Base-by-base conservation (phyloP, 2,329 filamentous ascomycete species). In the Westerdykella aurantiaca region DNA sequence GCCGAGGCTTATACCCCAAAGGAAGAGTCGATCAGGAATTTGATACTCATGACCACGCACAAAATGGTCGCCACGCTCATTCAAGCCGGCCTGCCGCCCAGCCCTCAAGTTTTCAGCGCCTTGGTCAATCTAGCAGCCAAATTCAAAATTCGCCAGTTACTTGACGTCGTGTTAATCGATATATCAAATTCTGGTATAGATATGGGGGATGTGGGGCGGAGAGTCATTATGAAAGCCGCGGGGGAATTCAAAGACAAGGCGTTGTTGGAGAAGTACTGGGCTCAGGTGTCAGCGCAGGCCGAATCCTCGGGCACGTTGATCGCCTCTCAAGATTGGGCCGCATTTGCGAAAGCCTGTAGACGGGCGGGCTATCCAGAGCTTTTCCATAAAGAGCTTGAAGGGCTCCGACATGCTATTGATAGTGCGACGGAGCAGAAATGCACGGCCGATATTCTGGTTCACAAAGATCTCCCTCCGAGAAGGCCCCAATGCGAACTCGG, bases 261-360 rank as follows among this genome's bases (percentile, higher is more conserved):
- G 0, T 25, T 62, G 12, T 48, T 69, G 22, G 52, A 64, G 39
- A 41, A 57, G n/a, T 46, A 52, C n/a, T 68, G 66, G 66, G 44
- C 47, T 2, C 41, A 39, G 4, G 48, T 66, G 23, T 57, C 58
- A 16, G 47, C 47, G 6, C 33, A 39, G 13, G 56, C 60, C 11
- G 55, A 61, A 38, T 38, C 35, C 2, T 47, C 61, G 16, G 56
- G 58, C 37, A 37, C 38, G 13, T 48, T 50, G 23, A 51, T 66
- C 18, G 37, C 45, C 3, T 46, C 53, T 25, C 46, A 47, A 33
- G 64, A 68, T 46, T 69, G 66, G 66, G 45, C 58, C 4, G 56
- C 58, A 9, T 48, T 69, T 37, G 57, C 58, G 16, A 58, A 52
- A 45, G 65, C 64, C 22, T 63, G 61, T 42, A 54, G 53, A 43